Conservation (phyloP, 192 early-diverging fungal species). For the Entrophospora sp. region DNA sequence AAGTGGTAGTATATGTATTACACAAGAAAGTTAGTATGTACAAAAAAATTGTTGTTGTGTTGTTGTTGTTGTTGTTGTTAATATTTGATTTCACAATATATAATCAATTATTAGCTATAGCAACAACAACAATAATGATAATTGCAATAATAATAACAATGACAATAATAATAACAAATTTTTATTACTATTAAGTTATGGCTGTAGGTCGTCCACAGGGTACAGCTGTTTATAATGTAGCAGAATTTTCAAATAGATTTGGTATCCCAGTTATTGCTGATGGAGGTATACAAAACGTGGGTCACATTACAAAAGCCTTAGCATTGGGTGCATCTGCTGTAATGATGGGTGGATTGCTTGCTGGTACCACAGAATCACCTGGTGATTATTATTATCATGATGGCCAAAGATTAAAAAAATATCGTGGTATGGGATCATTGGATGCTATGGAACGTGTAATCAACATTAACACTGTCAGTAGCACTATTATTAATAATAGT, state of each 20-base stretch:
- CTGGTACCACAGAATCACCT: conserved; percentile 91
- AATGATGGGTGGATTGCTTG: conserved; percentile 98
- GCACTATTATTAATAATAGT: conserved; percentile 55
- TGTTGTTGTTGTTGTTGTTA: no score
- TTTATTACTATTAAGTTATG: conserved; percentile 55
- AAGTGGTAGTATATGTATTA: conserved; percentile 95
- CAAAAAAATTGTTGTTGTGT: no score
- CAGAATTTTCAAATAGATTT: conserved; percentile 88
- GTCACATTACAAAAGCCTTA: conserved; percentile 94
- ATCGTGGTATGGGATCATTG: conserved; percentile 98
- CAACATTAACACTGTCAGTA: conserved; percentile 38
- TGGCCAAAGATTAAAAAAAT: conserved; percentile 94
- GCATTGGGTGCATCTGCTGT: conserved; percentile 92
- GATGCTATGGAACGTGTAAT: conserved; percentile 89
- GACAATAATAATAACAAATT: neutral
- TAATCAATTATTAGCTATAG: neutral
- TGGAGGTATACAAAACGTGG: conserved; percentile 94
- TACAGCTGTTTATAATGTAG: conserved; percentile 91
- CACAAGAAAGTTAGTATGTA: conserved; percentile 57
- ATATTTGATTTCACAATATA: no score
- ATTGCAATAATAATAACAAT: neutral
- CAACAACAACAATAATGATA: neutral
- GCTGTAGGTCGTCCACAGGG: conserved; percentile 97
- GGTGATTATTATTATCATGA: conserved; percentile 99
- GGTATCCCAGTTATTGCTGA: conserved; percentile 96